Conservation (phyloP, 1,284 basidiomycete genomes). For the Ceratobasidium sp. region DNA sequence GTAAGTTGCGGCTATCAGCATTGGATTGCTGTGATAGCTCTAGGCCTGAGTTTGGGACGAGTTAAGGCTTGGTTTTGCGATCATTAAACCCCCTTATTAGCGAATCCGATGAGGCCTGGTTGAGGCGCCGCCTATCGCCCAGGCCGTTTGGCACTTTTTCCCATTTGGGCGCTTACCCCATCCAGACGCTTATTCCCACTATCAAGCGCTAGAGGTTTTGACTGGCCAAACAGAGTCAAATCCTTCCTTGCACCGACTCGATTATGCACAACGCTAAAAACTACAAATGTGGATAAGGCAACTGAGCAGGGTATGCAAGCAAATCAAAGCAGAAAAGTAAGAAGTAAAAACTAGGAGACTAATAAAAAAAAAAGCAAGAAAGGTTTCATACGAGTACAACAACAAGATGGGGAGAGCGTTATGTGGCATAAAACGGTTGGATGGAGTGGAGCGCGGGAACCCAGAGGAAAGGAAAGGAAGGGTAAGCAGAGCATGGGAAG, state of each 20-base stretch:
- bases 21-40: too few species aligned
- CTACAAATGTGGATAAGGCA: constrained; percentile 17
- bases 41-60: too few species aligned
- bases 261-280: constrained; percentile 27
- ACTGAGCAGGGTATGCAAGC: constrained; percentile 7
- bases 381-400: constrained; percentile 29
- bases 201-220: too few species aligned
- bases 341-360: too few species aligned
- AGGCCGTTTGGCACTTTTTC: too few species aligned
- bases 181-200: too few species aligned
- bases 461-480: constrained; percentile 1
- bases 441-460: constrained; percentile 2
- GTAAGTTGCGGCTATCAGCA: too few species aligned
- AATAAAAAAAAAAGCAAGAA: constrained; percentile 1
- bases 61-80: too few species aligned
- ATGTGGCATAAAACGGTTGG: neutral
- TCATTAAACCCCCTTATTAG: too few species aligned
- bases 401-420: neutral
- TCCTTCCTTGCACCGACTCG: constrained; percentile 9
- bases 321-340: neutral
- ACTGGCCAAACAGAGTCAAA: neutral
- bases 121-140: too few species aligned
- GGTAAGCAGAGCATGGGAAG: neutral
- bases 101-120: too few species aligned
- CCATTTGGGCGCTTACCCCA: too few species aligned